Percentiles rank a stretch among this genome's conserved stretches.
phyloP scores from a whole-genome alignment of 345 rosid genomes.

The Moricandia moricandioides region DNA sequence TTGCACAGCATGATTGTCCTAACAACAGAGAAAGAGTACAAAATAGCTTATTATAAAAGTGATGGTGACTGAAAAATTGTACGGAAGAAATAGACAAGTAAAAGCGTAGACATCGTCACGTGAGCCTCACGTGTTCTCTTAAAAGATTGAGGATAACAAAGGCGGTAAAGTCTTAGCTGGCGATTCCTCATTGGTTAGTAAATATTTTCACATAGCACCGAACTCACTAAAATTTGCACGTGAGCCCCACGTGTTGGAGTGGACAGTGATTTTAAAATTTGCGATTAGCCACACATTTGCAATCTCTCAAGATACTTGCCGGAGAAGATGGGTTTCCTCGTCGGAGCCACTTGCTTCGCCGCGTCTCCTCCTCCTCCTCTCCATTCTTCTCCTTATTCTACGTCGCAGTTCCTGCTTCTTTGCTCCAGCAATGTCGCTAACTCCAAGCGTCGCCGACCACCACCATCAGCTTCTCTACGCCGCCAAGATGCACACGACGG shows the following conservation, averaged over 20 bases:
- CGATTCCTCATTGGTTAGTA: slow-evolving; percentile 6
- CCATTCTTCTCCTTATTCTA: slow-evolving; percentile 22
- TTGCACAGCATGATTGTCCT: slow-evolving; percentile 15
- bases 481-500: slow-evolving; percentile 39
- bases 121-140: slow-evolving; percentile 21
- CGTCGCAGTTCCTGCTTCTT: slow-evolving; percentile 39
- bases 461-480: slow-evolving; percentile 40
- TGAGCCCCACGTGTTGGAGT: neutral
- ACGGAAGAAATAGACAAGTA: too few relatives aligned
- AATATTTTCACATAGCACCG: slow-evolving; percentile 4
- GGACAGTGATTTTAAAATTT: slow-evolving; percentile 15
- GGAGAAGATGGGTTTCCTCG: slow-evolving; percentile 43
- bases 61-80: too few relatives aligned
- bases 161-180: neutral
- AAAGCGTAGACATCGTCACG: slow-evolving; percentile 25
- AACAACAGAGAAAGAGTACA: slow-evolving; percentile 18
- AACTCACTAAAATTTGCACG: slow-evolving; percentile 4
- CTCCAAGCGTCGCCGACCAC: slow-evolving; percentile 38
- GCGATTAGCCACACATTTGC: slow-evolving; percentile 34
- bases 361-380: slow-evolving; percentile 42
- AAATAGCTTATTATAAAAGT: too few relatives aligned
- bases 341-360: slow-evolving; percentile 48
- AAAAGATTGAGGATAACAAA: slow-evolving; percentile 26
- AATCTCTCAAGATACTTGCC: slow-evolving; percentile 20
- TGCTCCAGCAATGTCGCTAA: slow-evolving; percentile 36